These are phyloP conservation scores for Pyrenochaeta sp. DNA, from an alignment of 2,329 filamentous ascomycete species.

Conservation along the genomic window DNA sequence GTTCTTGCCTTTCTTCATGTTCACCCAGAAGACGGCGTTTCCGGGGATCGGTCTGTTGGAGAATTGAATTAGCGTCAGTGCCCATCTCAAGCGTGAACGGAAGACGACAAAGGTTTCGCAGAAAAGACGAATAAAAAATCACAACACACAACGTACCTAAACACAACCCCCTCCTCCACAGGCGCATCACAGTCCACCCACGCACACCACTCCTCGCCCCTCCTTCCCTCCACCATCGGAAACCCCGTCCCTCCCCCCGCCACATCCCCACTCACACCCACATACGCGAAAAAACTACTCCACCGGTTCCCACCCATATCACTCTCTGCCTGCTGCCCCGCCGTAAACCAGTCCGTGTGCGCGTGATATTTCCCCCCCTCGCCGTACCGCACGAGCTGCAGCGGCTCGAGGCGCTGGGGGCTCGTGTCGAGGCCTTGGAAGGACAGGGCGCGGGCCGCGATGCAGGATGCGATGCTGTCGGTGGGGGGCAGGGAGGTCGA, in stretches of 20 bases:
- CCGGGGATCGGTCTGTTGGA: conserved; percentile 61
- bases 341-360: conserved; percentile 63
- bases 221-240: conserved; percentile 56
- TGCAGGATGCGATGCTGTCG: conserved; percentile 59
- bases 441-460: conserved; percentile 62
- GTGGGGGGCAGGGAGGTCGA: conserved; percentile 24
- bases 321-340: conserved; percentile 18
- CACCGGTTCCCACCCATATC: conserved; percentile 49
- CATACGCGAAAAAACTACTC: conserved; percentile 67
- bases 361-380: conserved; percentile 61
- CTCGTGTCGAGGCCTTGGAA: conserved; percentile 61
- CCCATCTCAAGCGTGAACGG: too few relatives aligned
- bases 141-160: too few relatives aligned
- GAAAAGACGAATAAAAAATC: too few relatives aligned
- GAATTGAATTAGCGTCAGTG: too few relatives aligned
- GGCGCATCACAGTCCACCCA: conserved; percentile 60
- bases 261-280: conserved; percentile 52
- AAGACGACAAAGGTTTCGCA: too few relatives aligned
- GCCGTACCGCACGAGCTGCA: conserved; percentile 55
- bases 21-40: conserved; percentile 68
- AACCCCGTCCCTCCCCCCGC: conserved; percentile 67
- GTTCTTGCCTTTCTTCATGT: conserved; percentile 58
- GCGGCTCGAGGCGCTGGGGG: conserved; percentile 61
- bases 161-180: conserved; percentile 58
- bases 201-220: conserved; percentile 59